phyloP scores from a whole-genome alignment of 225 moss, liverwort and hornwort genomes.

The Antitrichia curtipendula region DNA sequence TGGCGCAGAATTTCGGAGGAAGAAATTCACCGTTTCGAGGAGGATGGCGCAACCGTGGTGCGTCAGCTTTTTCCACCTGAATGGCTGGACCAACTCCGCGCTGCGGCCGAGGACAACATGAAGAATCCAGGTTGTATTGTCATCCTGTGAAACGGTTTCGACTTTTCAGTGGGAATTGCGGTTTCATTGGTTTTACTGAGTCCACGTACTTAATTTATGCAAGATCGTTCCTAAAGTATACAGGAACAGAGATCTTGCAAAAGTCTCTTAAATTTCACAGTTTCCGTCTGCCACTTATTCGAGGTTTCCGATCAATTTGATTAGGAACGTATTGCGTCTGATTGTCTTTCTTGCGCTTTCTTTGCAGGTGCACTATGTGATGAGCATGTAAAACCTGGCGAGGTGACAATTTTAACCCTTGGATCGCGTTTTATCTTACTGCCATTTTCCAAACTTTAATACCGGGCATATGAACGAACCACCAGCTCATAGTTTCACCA shows the following conservation, averaged over 20 bases:
- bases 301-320: not conserved
- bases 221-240: not conserved
- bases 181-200: not conserved
- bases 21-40: slow-evolving; percentile 64
- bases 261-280: not conserved
- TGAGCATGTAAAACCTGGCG: slow-evolving; percentile 71
- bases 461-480: not conserved
- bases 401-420: slow-evolving; percentile 33
- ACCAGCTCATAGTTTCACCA: not conserved
- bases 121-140: slow-evolving; percentile 51
- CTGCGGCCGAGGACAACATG: slow-evolving; percentile 79
- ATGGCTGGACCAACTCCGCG: slow-evolving; percentile 71
- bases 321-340: not conserved
- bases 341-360: not conserved
- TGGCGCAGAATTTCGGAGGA: slow-evolving; percentile 51
- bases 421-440: not conserved
- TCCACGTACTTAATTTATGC: not conserved
- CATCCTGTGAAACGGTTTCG: not conserved
- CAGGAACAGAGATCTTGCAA: not conserved
- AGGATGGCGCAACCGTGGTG: slow-evolving; percentile 82
- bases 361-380: slow-evolving; percentile 79
- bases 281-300: not conserved
- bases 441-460: not conserved
- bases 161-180: not conserved
- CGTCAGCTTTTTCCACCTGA: slow-evolving; percentile 72